phyloP scores from a whole-genome alignment of 2,329 filamentous ascomycete species.

The Diaporthe helianthi region DNA sequence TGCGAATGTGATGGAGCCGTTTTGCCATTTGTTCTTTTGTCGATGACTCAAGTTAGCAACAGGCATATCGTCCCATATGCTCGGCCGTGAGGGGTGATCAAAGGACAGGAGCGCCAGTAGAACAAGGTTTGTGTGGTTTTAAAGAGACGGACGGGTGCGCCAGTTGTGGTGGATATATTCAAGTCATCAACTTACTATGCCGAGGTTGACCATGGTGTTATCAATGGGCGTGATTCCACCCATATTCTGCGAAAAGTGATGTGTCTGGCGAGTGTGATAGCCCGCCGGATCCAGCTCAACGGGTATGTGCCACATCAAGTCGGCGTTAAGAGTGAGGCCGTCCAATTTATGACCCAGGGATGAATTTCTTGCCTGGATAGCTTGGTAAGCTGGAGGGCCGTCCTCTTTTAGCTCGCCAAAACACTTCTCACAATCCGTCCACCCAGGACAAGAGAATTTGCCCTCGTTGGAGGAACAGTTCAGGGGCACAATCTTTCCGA shows the following conservation, averaged over 20 bases:
- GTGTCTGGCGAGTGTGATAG: background rate
- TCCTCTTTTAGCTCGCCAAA: too few species aligned
- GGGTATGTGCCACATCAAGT: too few species aligned
- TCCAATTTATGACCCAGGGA: background rate
- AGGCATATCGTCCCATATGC: background rate
- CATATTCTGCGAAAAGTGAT: background rate
- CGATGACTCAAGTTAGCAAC: background rate
- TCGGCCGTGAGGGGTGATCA: background rate
- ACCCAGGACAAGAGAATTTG: background rate
- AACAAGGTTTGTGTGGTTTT: background rate
- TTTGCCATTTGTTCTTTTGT: background rate
- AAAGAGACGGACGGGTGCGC: too few species aligned
- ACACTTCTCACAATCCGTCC: background rate
- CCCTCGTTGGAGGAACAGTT: background rate
- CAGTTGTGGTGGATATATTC: too few species aligned
- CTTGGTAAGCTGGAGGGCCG: background rate
- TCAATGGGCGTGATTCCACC: background rate
- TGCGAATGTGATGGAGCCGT: too few species aligned
- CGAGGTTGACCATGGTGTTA: background rate
- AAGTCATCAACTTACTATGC: background rate
- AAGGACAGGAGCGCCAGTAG: background rate
- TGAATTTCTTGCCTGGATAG: background rate
- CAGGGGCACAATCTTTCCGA: background rate
- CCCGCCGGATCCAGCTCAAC: background rate
- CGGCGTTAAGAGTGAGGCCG: background rate